A percentile compares a stretch with the other conserved stretches of the same genome.
phyloP scores from a whole-genome alignment of 352 stramenopile species.

The Phytophthora cryptogea region DNA sequence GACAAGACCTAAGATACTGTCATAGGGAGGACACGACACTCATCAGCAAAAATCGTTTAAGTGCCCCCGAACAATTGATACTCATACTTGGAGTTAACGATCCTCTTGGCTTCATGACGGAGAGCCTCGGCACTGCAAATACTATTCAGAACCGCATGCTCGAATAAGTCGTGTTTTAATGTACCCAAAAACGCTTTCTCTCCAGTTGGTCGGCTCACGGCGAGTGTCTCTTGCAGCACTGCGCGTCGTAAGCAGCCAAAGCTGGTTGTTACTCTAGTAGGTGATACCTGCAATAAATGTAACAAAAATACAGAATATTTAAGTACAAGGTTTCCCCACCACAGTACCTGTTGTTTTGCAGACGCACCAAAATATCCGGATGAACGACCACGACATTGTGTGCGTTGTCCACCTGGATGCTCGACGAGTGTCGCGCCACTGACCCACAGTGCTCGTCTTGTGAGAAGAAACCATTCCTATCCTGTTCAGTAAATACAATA shows the following conservation, averaged over 20 bases:
- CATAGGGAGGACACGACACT: neutral
- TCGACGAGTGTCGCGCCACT: slow-evolving; percentile 6
- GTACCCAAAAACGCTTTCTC: slow-evolving; percentile 73
- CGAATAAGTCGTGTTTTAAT: slow-evolving; percentile 87
- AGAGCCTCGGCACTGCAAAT: slow-evolving; percentile 41
- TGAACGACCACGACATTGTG: slow-evolving; percentile 71
- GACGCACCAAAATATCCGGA: slow-evolving; percentile 72
- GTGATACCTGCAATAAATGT: slow-evolving; percentile 58
- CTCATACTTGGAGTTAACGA: slow-evolving; percentile 68
- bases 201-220: slow-evolving; percentile 59
- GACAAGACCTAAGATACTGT: slow-evolving; percentile 68
- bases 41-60: slow-evolving; percentile 12
- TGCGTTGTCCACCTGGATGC: slow-evolving; percentile 56
- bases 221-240: slow-evolving; percentile 68
- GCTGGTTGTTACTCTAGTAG: slow-evolving; percentile 80
- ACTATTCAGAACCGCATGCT: slow-evolving; percentile 51
- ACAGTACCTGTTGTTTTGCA: neutral
- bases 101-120: slow-evolving; percentile 42
- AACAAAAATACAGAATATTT: slow-evolving; percentile 6
- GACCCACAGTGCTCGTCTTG: slow-evolving; percentile 20
- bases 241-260: slow-evolving; percentile 72
- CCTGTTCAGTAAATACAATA: slow-evolving; percentile 70
- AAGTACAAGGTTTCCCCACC: neutral
- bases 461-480: slow-evolving; percentile 50
- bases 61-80: slow-evolving; percentile 4